Conservation (phyloP, 495 filamentous ascomycete species). For the Penicillium canariense region DNA sequence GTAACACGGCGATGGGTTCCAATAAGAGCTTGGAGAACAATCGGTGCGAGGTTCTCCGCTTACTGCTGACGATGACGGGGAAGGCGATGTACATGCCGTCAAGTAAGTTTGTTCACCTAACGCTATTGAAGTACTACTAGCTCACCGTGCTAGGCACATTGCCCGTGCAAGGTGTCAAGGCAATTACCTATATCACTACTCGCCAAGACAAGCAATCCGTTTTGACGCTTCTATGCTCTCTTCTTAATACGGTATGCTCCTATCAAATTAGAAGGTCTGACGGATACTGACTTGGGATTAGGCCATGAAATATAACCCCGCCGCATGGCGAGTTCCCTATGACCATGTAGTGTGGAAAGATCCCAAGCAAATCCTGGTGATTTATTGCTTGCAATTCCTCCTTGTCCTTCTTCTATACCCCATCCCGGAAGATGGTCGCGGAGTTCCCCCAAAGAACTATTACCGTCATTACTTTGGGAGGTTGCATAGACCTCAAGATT, state of each 20-base stretch:
- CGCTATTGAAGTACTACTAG: neutral
- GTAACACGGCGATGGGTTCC: slow-evolving; percentile 82
- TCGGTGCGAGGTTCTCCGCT: slow-evolving; percentile 81
- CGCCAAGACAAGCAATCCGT: slow-evolving; percentile 89
- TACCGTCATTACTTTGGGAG: slow-evolving; percentile 91
- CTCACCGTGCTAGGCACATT: slow-evolving; percentile 55
- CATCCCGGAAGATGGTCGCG: slow-evolving; percentile 71
- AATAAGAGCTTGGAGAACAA: slow-evolving; percentile 90
- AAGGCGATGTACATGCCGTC: slow-evolving; percentile 93
- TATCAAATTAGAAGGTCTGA: neutral
- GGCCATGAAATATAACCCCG: slow-evolving; percentile 96
- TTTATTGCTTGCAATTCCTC: slow-evolving; percentile 89
- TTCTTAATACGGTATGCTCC: slow-evolving; percentile 85
- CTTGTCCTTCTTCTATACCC: slow-evolving; percentile 86
- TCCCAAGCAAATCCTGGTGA: slow-evolving; percentile 86
- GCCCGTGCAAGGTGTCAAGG: slow-evolving; percentile 80
- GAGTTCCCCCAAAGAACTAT: slow-evolving; percentile 72
- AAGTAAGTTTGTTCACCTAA: slow-evolving; percentile 42
- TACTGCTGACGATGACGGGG: slow-evolving; percentile 81
- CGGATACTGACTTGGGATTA: slow-evolving; percentile 30
- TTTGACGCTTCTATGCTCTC: slow-evolving; percentile 82
- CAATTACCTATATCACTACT: slow-evolving; percentile 85
- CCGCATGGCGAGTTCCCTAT: slow-evolving; percentile 91
- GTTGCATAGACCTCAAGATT: slow-evolving; percentile 90
- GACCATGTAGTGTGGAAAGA: slow-evolving; percentile 93